Base-by-base conservation (phyloP, 305 asterid species). In the Euphrasia arctica region DNA sequence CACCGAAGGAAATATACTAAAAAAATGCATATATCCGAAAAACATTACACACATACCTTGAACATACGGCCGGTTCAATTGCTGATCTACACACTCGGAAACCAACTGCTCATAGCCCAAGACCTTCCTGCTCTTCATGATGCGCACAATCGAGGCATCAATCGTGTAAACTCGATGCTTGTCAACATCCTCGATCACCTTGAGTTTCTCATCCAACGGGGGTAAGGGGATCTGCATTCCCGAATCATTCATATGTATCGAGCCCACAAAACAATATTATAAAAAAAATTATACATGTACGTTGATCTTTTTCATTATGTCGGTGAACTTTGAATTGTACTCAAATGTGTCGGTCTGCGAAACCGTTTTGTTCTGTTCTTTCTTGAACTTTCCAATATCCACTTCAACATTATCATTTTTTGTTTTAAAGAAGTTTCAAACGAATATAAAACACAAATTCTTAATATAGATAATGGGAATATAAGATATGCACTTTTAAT, bases 141-240 rank as follows among this genome's bases (percentile, higher is more conserved):
- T 94, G 48, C 99, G 93, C 72, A 94, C 99, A 22, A 94, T 86
- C 13, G 97, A 88, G 63, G 99, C 99, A 70, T 94, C 99, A 67
- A 94, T 94, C 36, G 98, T 95, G 65, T 91, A 94, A 49, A 95
- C 73, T 60, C 98, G 80, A 74, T 94, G 98, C 81, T 94, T 91
- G 27, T 91, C 96, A 70, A 94, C 98, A 72, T 94, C 96, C 82
- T 94, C 99, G 14, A 91, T 88, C 8, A 94, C 97, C 77, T 88
- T 94, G 78, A 88, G 91, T 80, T 84, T 91, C 85, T 91, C 99
- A 65, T 94, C 98, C 69, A 88, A 97, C 0, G 97, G 97, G 28
- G 98, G 96, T 8, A 91, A 88, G 49, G 99, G 22, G 22, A 18
- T 18, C 22, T 18, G 22, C 22, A 18, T 18, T 18, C 22, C 22